A percentile compares a stretch with the other conserved stretches of the same genome.
These are phyloP conservation scores for Curvularia spicifera DNA, from an alignment of 2,329 filamentous ascomycete genomes.

Conservation along the genomic window DNA sequence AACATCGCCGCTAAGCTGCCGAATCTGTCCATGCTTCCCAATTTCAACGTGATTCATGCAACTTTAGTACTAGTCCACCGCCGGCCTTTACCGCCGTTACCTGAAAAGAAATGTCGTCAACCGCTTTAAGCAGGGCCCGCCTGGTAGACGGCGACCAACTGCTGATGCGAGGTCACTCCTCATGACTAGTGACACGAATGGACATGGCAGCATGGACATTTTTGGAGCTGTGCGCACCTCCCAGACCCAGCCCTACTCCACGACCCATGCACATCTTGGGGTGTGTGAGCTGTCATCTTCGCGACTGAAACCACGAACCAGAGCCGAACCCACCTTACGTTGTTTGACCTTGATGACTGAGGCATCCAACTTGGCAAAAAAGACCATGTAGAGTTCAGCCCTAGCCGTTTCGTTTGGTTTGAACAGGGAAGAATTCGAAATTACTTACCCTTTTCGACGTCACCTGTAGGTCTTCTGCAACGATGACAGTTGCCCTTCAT, in stretches of 20 bases:
- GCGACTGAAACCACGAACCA: too few relatives aligned
- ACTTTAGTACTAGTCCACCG: neutral
- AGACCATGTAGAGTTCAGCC: too few relatives aligned
- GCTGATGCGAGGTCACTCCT: neutral
- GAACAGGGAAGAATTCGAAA: too few relatives aligned
- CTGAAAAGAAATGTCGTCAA: neutral
- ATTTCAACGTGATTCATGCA: slow-evolving; percentile 1
- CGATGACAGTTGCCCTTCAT: too few relatives aligned
- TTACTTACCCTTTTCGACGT: too few relatives aligned
- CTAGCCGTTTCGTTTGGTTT: too few relatives aligned
- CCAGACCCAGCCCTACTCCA: neutral
- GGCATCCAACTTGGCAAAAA: too few relatives aligned
- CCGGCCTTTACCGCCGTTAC: neutral
- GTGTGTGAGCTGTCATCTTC: too few relatives aligned
- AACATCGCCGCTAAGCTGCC: slow-evolving; percentile 7
- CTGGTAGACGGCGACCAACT: neutral
- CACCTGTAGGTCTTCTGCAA: too few relatives aligned
- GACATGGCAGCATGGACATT: neutral
- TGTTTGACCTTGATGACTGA: too few relatives aligned
- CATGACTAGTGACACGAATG: neutral
- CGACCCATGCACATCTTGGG: too few relatives aligned
- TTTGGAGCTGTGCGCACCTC: neutral
- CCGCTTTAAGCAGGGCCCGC: neutral
- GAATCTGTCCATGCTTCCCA: slow-evolving; percentile 3
- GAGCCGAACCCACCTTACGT: too few relatives aligned